phyloP scores from a whole-genome alignment of 2,329 filamentous ascomycete genomes.

The Metarhizium robertsii region DNA sequence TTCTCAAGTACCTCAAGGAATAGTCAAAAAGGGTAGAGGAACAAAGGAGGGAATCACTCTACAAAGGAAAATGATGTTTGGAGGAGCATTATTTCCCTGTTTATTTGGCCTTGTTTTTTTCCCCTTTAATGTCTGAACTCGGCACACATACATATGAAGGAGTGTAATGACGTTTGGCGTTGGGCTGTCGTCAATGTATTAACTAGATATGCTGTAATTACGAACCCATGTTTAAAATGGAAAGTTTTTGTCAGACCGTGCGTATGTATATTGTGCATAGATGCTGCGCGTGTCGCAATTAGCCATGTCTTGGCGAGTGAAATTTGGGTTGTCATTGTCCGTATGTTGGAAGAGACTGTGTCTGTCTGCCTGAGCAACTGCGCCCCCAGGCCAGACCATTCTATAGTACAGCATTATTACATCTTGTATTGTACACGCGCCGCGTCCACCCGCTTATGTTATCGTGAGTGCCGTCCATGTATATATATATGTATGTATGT shows the following conservation, averaged over 20 bases:
- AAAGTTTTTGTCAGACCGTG: background rate
- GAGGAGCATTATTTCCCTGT: background rate
- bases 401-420: background rate
- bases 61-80: slow-evolving; percentile 1
- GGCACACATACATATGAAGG: background rate
- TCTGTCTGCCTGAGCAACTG: background rate
- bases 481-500: too few relatives aligned
- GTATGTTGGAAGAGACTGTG: too few relatives aligned
- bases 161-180: slow-evolving; percentile 5
- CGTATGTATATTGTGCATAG: background rate
- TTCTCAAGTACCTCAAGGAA: slow-evolving; percentile 52
- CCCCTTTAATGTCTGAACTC: background rate
- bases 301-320: background rate
- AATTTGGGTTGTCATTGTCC: too few relatives aligned
- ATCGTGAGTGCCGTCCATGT: too few relatives aligned
- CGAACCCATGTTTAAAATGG: background rate
- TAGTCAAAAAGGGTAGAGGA: slow-evolving; percentile 12
- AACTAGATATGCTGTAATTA: slow-evolving; percentile 3
- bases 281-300: background rate
- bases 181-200: slow-evolving; percentile 1
- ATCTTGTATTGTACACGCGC: background rate
- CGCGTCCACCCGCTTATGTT: too few relatives aligned
- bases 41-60: background rate
- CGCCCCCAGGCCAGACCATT: background rate
- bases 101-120: background rate